phyloP scores from a whole-genome alignment of 2,329 filamentous ascomycete genomes.

The Aspergillus quadrilineatus region DNA sequence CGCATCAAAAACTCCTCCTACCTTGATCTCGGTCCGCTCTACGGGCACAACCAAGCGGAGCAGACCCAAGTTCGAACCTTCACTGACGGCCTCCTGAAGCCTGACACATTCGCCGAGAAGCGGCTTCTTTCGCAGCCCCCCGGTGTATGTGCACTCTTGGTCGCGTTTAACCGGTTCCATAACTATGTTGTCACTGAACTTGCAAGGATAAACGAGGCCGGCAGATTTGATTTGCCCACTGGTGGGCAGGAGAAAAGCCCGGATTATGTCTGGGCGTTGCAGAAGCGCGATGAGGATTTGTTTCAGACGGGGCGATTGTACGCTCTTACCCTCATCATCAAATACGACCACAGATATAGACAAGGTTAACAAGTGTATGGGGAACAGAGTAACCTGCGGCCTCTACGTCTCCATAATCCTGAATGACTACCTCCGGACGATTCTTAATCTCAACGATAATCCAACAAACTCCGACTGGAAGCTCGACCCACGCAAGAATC shows the following conservation, averaged over 20 bases:
- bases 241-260: slow-evolving; percentile 33
- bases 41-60: slow-evolving; percentile 64
- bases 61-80: slow-evolving; percentile 63
- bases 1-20: slow-evolving; percentile 71
- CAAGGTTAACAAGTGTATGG: too few relatives aligned
- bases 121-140: slow-evolving; percentile 66
- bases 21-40: slow-evolving; percentile 70
- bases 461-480: slow-evolving; percentile 57
- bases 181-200: slow-evolving; percentile 66
- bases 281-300: slow-evolving; percentile 39
- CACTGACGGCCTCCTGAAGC: slow-evolving; percentile 66
- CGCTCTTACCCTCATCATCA: background rate
- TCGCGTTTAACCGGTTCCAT: slow-evolving; percentile 70
- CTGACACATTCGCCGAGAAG: slow-evolving; percentile 67
- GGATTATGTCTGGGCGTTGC: slow-evolving; percentile 23
- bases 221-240: slow-evolving; percentile 60
- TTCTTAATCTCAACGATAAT: slow-evolving; percentile 59
- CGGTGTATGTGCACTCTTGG: slow-evolving; percentile 64
- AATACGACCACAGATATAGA: too few relatives aligned
- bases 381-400: slow-evolving; percentile 46
- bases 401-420: slow-evolving; percentile 57
- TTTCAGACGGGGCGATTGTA: slow-evolving; percentile 56
- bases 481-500: slow-evolving; percentile 61
- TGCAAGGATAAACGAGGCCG: slow-evolving; percentile 64
- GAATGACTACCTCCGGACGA: slow-evolving; percentile 61